These are phyloP conservation scores for Lasiodiplodia theobromae DNA, from an alignment of 2,329 filamentous ascomycete species.

Conservation along the genomic window DNA sequence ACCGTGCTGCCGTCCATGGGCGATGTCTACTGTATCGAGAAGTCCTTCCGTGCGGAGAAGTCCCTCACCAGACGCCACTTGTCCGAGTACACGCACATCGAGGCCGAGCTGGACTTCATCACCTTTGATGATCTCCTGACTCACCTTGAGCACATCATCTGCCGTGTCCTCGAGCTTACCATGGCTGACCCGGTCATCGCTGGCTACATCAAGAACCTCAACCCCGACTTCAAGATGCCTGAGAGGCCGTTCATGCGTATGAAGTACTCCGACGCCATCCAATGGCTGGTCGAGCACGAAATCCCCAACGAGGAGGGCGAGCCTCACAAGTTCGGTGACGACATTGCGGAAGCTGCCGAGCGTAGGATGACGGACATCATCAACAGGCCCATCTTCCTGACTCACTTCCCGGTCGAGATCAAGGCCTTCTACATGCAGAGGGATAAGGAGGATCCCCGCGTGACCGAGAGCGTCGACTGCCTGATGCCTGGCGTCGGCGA, in stretches of 20 bases:
- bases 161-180: conserved; percentile 80
- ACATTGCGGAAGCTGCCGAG: conserved; percentile 97
- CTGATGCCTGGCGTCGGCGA: conserved; percentile 94
- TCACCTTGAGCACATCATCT: conserved; percentile 88
- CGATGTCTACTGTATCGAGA: conserved; percentile 97
- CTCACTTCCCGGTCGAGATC: conserved; percentile 96
- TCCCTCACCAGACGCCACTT: conserved; percentile 92
- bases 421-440: conserved; percentile 99
- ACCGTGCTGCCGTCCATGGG: conserved; percentile 89
- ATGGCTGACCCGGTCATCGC: conserved; percentile 77
- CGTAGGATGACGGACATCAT: conserved; percentile 96
- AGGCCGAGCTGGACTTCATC: conserved; percentile 96
- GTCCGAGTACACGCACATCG: conserved; percentile 95
- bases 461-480: conserved; percentile 91
- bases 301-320: conserved; percentile 94
- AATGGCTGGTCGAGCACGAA: conserved; percentile 89
- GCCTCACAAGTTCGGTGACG: conserved; percentile 90
- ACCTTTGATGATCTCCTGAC: conserved; percentile 85
- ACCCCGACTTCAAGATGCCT: conserved; percentile 87
- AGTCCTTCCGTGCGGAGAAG: conserved; percentile 98
- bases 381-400: conserved; percentile 93
- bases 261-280: conserved; percentile 91
- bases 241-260: conserved; percentile 90
- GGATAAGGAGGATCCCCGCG: conserved; percentile 76
- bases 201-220: conserved; percentile 80